Conservation (phyloP, 139 green algal genomes). For the Micractinium sp. region DNA sequence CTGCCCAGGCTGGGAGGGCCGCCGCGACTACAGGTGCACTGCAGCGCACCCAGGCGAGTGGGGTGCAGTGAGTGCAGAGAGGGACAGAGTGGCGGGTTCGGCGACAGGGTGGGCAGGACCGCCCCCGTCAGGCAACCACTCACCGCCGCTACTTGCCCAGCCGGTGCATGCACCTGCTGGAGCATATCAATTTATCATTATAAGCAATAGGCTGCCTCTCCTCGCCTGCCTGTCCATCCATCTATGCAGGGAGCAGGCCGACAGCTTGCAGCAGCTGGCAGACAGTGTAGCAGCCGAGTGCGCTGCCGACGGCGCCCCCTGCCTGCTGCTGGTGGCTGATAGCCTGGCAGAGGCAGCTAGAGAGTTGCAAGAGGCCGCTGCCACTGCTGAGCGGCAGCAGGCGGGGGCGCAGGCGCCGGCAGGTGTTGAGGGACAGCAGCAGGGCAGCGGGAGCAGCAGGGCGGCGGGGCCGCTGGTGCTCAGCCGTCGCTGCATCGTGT, state of each 20-base stretch:
- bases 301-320: neutral
- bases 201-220: too few relatives aligned
- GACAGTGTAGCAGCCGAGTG: neutral
- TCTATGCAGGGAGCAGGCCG: neutral
- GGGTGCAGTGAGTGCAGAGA: too few relatives aligned
- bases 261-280: slow-evolving; percentile 2
- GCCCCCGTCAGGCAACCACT: too few relatives aligned
- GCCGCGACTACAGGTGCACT: slow-evolving; percentile 2
- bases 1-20: neutral
- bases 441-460: neutral
- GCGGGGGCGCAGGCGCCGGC: neutral
- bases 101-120: too few relatives aligned
- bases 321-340: slow-evolving; percentile 16
- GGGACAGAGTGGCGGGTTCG: too few relatives aligned
- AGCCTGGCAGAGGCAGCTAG: neutral
- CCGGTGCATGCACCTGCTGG: neutral
- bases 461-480: neutral
- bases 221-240: too few relatives aligned
- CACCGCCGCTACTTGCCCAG: too few relatives aligned
- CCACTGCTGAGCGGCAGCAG: neutral
- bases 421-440: neutral
- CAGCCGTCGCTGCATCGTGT: slow-evolving; percentile 55
- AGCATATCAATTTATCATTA: too few relatives aligned
- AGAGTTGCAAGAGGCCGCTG: neutral
- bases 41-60: slow-evolving; percentile 4